These are phyloP conservation scores for Microbotryum violaceum DNA, from an alignment of 1,284 basidiomycete genomes.

Conservation along the genomic window DNA sequence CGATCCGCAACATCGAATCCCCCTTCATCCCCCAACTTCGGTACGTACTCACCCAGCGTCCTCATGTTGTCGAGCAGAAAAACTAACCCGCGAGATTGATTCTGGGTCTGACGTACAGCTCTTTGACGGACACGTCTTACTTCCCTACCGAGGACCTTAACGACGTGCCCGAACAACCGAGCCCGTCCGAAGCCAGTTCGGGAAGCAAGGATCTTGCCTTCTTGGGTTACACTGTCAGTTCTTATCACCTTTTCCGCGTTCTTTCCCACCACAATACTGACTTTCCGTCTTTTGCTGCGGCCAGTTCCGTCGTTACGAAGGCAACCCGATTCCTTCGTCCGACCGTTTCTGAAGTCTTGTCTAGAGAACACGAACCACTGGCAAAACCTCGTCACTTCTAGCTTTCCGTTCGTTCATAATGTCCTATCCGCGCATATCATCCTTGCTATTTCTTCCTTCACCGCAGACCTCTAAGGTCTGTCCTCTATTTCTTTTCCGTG, in stretches of 20 bases:
- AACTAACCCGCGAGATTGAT: conserved; percentile 7
- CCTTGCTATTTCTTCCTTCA: too few relatives aligned
- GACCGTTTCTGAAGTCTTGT: background rate
- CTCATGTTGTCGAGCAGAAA: too few relatives aligned
- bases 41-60: conserved; percentile 21
- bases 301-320: conserved; percentile 30
- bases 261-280: background rate
- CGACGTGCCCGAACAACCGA: conserved; percentile 57
- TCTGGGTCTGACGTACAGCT: conserved; percentile 42
- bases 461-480: too few relatives aligned
- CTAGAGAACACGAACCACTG: too few relatives aligned
- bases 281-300: background rate
- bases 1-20: conserved; percentile 84
- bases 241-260: background rate
- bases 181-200: conserved; percentile 53
- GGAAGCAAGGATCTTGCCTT: conserved; percentile 58
- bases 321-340: conserved; percentile 17
- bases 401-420: too few relatives aligned
- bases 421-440: too few relatives aligned
- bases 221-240: conserved; percentile 56
- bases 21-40: conserved; percentile 88
- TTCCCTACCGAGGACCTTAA: conserved; percentile 95
- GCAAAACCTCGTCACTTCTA: too few relatives aligned
- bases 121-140: conserved; percentile 89
- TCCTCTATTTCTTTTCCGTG: too few relatives aligned